phyloP scores from a whole-genome alignment of 345 rosid species.

The Corchorus capsularis region DNA sequence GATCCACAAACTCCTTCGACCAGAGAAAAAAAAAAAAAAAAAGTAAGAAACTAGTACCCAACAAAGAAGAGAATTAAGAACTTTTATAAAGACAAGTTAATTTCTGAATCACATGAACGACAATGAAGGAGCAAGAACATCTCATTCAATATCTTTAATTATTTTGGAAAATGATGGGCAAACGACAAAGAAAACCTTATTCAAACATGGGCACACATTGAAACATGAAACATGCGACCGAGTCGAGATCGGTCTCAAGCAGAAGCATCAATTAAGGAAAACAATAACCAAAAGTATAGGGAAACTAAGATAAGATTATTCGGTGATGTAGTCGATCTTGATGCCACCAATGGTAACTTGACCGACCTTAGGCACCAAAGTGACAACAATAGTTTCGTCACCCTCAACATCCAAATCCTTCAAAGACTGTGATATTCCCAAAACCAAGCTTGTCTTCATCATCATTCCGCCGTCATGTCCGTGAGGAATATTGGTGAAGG shows the following conservation, averaged over 20 bases:
- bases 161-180: too few species aligned
- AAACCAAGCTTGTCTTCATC: constrained; percentile 35
- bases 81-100: too few species aligned
- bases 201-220: too few species aligned
- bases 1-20: too few species aligned
- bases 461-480: constrained; percentile 39
- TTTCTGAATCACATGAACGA: too few species aligned
- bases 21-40: too few species aligned
- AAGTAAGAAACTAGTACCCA: too few species aligned
- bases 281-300: not conserved
- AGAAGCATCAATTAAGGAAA: not conserved
- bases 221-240: too few species aligned
- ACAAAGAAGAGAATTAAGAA: too few species aligned
- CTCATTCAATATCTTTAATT: too few species aligned
- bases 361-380: constrained; percentile 42
- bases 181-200: too few species aligned
- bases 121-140: too few species aligned
- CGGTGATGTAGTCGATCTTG: constrained; percentile 33
- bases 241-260: not conserved
- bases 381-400: constrained; percentile 49
- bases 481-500: constrained; percentile 55
- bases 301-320: not conserved
- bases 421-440: constrained; percentile 49
- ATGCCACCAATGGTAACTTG: constrained; percentile 36
- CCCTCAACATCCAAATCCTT: constrained; percentile 50